Evolutionary conservation across 768 basidiomycete species (phyloP).

Genomic region (Termitomyces sp.): DNA sequence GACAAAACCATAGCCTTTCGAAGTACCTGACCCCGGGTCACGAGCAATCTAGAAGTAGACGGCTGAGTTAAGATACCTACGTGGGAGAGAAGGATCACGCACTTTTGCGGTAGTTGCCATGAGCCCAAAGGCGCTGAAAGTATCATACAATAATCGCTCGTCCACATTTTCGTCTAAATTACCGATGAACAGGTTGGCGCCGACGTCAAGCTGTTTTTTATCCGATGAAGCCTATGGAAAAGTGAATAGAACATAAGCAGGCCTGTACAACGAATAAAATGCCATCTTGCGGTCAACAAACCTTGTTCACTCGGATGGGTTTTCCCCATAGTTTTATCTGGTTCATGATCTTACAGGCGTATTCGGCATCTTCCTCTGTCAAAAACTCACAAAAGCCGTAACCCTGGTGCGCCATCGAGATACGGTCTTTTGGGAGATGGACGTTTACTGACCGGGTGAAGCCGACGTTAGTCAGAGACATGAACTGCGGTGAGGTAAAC

Average conservation of each 20-base stretch:
- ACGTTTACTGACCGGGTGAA: constrained; percentile 73
- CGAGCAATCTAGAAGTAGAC: constrained; percentile 71
- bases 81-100: constrained; percentile 16
- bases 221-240: constrained; percentile 83
- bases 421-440: constrained; percentile 96
- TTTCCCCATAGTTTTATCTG: constrained; percentile 99
- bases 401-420: constrained; percentile 97
- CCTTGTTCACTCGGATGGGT: constrained; percentile 98
- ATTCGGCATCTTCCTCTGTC: constrained; percentile 98
- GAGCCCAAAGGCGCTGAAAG: constrained; percentile 91
- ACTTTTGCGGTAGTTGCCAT: constrained; percentile 92
- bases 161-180: constrained; percentile 95
- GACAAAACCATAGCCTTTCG: constrained; percentile 97
- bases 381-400: constrained; percentile 99
- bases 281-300: constrained; percentile 28
- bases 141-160: constrained; percentile 88
- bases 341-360: constrained; percentile 99
- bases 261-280: background rate
- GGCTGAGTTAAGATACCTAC: constrained; percentile 2
- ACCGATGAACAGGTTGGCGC: constrained; percentile 95
- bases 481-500: constrained; percentile 22
- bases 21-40: constrained; percentile 75
- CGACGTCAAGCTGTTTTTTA: constrained; percentile 96
- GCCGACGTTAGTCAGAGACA: background rate
- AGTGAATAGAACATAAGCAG: constrained; percentile 1